Evolutionary conservation across 2,329 filamentous ascomycete genomes (phyloP), one percentile per base, ranked within the genome.

Genomic region (Pseudocercospora pini-densiflorae): DNA sequence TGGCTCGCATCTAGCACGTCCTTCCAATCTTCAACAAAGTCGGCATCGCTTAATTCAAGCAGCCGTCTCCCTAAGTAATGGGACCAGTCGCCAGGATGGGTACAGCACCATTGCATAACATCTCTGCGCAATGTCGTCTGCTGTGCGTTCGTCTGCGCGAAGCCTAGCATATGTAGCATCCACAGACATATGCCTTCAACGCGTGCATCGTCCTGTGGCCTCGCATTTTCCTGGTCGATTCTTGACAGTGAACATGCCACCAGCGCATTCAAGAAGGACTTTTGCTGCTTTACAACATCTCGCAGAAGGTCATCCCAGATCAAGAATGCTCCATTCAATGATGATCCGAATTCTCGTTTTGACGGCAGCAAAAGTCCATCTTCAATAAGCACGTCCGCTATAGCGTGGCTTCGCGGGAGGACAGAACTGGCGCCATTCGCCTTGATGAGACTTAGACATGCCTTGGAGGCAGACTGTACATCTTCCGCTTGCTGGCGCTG

Each of bases 141-240:
- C 24, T 67, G 61, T 45, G 27, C 14, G 3, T 72, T 36, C 75
- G 68, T 31, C 69, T 69, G 10, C 1, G 74, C 71, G 3, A 75
- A 59, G 5, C 74, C 74, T 27, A 85, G 70, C 9, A 87, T 76
- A 70, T 86, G 83, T 8, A 80, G 70, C 27, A 85, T 70, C 86
- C 86, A 88, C 36, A 80, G 74, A 67, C 79, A 83, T 33, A 83
- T 61, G 1, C 79, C 82, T 74, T 87, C 82, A 40, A 74, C 74
- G 6, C 71, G 66, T 14, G 71, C 67, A 55, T 74, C 71, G 54
- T 29, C 76, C 71, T 33, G 66, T 27, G 64, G 73, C 62, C 49
- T 68, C 45, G 36, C 76, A 62, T 85, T 72, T 10, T 69, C 66
- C 23, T 76, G 31, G 19, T 43, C 31, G 14, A 58, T 58, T 7